Evolutionary conservation across 169 alveolate genomes (phyloP), one percentile per base, ranked within the genome.

Genomic region (Cardiosporidium cionae): DNA sequence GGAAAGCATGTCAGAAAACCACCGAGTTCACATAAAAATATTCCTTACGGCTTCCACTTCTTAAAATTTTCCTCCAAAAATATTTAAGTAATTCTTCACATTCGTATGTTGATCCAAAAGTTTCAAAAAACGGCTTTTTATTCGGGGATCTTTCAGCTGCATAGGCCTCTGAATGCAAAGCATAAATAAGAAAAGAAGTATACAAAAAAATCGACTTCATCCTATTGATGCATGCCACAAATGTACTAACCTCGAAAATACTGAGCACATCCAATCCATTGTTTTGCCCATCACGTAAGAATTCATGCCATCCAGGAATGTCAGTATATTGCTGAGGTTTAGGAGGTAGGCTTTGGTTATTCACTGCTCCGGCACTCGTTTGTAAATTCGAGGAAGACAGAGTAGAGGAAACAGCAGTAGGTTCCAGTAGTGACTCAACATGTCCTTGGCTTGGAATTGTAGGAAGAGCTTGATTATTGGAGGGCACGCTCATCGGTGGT

Each of bases 241-340:
- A 16, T 27, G 54, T 25, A 16, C 66, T 44, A 33, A 71, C 78
- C 62, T 27, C 44, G 34, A 54, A 52, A 1, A 71, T 37, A 23
- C 34, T 54, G 34, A 31, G 3, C 7, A 71, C 78, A 32, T 71
- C 78, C 54, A 71, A 36, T 37, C 63, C 54, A 34, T 71, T 65
- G 32, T 65, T 2, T 37, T 34, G 33, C 52, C 70, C 78, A 32
- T 71, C 78, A 16, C 33, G 72, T 2, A 54, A 69, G 27, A 71
- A 71, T 16, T 71, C 78, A 5, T 62, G 37, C 78, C 78, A 71
- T 2, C 78, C 78, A 1, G 78, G 78, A 64, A 52, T 35, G n/a
- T 62, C 33, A 37, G 32, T 65, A 6, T 35, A 52, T 9, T 67
- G 27, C 6, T 37, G 27, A 28, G 52, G 1, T 32, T 16, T 25